Percentiles rank a stretch among this genome's conserved stretches.
Evolutionary conservation across 129 eudicot species (phyloP).

Genomic region (Artemisia tridentata): DNA sequence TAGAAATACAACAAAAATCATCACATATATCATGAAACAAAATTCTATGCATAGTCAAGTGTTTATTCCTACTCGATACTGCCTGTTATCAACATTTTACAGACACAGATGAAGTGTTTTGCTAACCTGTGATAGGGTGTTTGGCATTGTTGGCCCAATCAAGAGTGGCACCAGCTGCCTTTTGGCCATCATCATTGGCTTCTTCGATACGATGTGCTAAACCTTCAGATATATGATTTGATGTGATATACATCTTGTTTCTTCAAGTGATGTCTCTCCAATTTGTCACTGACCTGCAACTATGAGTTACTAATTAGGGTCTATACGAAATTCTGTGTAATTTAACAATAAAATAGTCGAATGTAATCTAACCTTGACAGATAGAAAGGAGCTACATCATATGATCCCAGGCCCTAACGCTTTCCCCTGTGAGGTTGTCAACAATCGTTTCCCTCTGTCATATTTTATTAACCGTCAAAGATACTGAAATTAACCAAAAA

Average conservation of each 20-base stretch:
- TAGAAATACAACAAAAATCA: too few species aligned
- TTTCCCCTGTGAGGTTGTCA: slow-evolving; percentile 90
- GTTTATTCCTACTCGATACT: too few species aligned
- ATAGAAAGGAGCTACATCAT: slow-evolving; percentile 74
- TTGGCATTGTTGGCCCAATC: slow-evolving; percentile 42
- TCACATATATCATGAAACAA: too few species aligned
- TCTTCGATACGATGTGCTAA: slow-evolving; percentile 43
- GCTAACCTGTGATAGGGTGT: slow-evolving; percentile 39
- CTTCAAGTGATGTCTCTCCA: too few species aligned
- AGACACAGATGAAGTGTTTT: too few species aligned
- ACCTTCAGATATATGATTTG: slow-evolving; percentile 37
- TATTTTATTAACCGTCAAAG: slow-evolving; percentile 8
- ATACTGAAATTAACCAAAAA: slow-evolving; percentile 1
- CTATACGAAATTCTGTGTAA: too few species aligned
- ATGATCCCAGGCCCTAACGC: slow-evolving; percentile 77
- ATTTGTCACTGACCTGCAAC: too few species aligned
- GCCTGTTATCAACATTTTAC: too few species aligned
- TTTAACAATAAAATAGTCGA: not conserved
- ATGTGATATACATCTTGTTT: too few species aligned
- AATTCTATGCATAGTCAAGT: too few species aligned
- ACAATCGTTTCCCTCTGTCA: slow-evolving; percentile 85
- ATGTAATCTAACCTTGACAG: slow-evolving; percentile 66
- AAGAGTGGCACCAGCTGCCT: slow-evolving; percentile 25
- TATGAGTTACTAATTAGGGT: too few species aligned
- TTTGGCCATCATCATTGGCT: slow-evolving; percentile 30